phyloP scores from a whole-genome alignment of 768 basidiomycete genomes.

The Mrakia gelida region DNA sequence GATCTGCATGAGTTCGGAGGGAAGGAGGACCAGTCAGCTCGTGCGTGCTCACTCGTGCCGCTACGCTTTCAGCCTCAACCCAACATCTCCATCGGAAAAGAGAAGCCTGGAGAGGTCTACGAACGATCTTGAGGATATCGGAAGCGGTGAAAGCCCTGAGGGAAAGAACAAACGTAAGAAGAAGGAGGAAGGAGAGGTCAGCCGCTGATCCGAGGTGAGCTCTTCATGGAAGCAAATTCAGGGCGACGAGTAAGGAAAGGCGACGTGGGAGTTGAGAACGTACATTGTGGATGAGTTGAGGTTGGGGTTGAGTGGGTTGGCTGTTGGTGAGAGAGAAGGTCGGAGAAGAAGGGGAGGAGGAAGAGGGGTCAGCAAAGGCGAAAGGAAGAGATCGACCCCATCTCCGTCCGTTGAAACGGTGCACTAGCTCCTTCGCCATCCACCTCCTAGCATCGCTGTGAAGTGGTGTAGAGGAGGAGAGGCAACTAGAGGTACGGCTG shows the following conservation, averaged over 20 bases:
- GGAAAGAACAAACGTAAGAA: neutral
- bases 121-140: conserved; percentile 23
- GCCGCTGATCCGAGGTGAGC: neutral
- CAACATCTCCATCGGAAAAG: too few species aligned
- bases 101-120: neutral
- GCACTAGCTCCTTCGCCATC: too few species aligned
- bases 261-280: neutral
- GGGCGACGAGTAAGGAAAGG: neutral
- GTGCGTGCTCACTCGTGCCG: neutral
- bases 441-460: too few species aligned
- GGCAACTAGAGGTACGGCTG: too few species aligned
- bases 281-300: neutral
- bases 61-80: neutral
- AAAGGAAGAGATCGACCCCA: neutral
- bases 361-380: neutral
- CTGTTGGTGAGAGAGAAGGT: neutral
- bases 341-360: neutral
- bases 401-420: neutral
- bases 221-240: neutral
- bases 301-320: neutral
- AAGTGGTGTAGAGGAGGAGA: too few species aligned
- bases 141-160: conserved; percentile 18
- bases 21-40: neutral
- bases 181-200: neutral
- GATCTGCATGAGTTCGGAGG: neutral